Conservation (phyloP, 495 filamentous ascomycete genomes). For the Neurospora sublineolata region DNA sequence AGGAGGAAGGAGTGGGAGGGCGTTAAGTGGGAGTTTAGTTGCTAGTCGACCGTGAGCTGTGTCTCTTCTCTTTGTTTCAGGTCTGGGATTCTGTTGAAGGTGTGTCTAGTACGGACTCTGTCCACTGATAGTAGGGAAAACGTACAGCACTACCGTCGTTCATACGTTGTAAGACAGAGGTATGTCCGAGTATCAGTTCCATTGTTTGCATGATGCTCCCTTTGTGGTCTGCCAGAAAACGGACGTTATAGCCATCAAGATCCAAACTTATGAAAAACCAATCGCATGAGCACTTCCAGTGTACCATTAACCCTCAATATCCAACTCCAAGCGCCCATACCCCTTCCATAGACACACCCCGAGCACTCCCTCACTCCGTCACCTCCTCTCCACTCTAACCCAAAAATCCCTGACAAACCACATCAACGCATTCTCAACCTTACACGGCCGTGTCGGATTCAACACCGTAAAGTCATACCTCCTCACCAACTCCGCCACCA, state of each 20-base stretch:
- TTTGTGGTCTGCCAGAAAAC: background rate
- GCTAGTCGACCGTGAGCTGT: background rate
- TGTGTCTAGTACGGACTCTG: background rate
- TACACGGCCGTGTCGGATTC: constrained; percentile 20
- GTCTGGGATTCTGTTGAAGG: background rate
- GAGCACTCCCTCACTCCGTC: background rate
- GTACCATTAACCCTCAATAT: background rate
- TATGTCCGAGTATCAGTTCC: background rate
- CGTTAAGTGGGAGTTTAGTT: constrained; percentile 13
- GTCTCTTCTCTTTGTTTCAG: background rate
- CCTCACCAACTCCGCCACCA: constrained; percentile 19
- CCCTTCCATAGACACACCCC: background rate
- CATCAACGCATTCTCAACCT: constrained; percentile 5
- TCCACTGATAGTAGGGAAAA: background rate
- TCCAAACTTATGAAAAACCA: background rate
- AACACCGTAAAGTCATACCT: constrained; percentile 8
- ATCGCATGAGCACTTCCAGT: background rate
- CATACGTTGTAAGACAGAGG: background rate
- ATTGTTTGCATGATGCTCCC: background rate
- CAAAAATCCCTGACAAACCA: constrained; percentile 14
- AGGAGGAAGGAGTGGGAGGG: constrained; percentile 18
- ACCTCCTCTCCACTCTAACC: constrained; percentile 11
- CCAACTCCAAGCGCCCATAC: background rate
- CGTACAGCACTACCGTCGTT: background rate
- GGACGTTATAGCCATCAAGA: background rate